Evolutionary conservation across 495 filamentous ascomycete species (phyloP), one percentile per base, ranked within the genome.

Genomic region (Neurospora sp.): DNA sequence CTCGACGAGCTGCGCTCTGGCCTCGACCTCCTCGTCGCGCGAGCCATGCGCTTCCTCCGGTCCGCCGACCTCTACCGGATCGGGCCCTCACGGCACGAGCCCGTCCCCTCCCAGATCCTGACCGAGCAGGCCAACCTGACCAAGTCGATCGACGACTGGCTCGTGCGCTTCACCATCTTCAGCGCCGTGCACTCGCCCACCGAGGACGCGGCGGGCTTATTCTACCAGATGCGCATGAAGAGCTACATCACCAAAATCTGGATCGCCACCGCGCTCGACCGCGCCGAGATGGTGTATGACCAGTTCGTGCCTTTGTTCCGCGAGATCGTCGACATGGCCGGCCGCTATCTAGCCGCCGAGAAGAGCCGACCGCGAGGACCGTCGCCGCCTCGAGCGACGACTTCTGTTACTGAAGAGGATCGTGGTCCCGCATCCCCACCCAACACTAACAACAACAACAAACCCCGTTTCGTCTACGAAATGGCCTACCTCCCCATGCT

Each of bases 401-500:
- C 41, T 39, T 2, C 27, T 80, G 40, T 75, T 71, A 54, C 71
- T n/a, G 23, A 73, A 23, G 70, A 76, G 27, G 54, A 31, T 54
- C 4, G 20, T 27, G 48, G 20, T 31, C 20, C 48, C 11, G 20
- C 48, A 59, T 59, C 23, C 27, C 62, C 69, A 46, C 41, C 54
- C 23, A 62, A 35, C 54, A 23, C 8, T 23, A 62, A 31, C n/a
- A 20, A 0, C 35, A 31, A n/a, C 44, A 27, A 27, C 12, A 79
- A 48, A 40, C 77, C 66, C 9, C 73, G 75, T 66, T 86, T 86
- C 76, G 78, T 80, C 44, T 85, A 85, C 40, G 85, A 86, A 72
- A 84, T 82, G 76, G 85, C 84, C 35, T 77, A 83, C 18, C 76
- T 81, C 23, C 81, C 83, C 0, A 76, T 83, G 5, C 80, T 87